These are phyloP conservation scores for Xylariaceae sp. DNA, from an alignment of 2,329 filamentous ascomycete genomes.

Conservation along the genomic window DNA sequence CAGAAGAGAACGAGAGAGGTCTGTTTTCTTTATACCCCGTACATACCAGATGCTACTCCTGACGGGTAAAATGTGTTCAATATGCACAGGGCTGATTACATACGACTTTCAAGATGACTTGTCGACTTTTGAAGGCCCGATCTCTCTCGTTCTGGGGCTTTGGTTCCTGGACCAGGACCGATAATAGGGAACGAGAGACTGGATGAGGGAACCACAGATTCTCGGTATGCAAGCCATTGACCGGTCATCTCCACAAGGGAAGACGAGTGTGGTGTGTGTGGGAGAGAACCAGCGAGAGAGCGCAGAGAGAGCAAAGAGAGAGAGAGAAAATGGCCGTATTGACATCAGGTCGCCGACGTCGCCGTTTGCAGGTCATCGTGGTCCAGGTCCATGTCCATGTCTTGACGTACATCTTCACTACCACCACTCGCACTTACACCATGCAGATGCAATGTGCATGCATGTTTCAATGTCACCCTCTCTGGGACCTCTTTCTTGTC, in stretches of 20 bases:
- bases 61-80: neutral
- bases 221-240: constrained; percentile 19
- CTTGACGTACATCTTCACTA: neutral
- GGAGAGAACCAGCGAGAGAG: no score
- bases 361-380: neutral
- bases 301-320: no score
- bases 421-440: neutral
- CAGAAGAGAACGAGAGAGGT: neutral
- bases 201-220: neutral
- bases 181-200: neutral
- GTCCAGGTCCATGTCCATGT: neutral
- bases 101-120: neutral
- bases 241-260: constrained; percentile 1
- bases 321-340: neutral
- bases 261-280: neutral
- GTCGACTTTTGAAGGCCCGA: neutral
- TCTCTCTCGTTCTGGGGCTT: neutral
- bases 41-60: neutral
- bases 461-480: neutral
- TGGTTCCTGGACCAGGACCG: neutral
- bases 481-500: neutral
- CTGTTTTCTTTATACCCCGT: neutral
- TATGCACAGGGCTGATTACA: constrained; percentile 15
- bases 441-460: constrained; percentile 1
- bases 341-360: constrained; percentile 1